These are phyloP conservation scores for Dittrichia graveolens DNA, from an alignment of 129 eudicot species.

Conservation along the genomic window DNA sequence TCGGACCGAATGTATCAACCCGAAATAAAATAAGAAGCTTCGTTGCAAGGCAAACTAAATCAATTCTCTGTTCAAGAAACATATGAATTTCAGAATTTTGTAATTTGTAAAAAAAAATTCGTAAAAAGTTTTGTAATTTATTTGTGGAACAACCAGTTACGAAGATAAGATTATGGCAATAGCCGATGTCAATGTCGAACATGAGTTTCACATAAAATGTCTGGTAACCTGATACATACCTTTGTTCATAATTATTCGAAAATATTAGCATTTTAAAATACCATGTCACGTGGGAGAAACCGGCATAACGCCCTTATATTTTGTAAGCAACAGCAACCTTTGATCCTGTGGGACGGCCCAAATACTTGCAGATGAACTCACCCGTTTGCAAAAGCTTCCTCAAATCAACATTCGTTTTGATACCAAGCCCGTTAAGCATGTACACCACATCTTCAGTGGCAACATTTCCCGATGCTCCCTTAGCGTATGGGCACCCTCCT, in stretches of 20 bases:
- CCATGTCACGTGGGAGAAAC: background rate
- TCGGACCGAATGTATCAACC: too few relatives aligned
- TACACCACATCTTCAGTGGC: constrained; percentile 97
- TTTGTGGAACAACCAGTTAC: too few relatives aligned
- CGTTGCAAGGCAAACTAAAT: too few relatives aligned
- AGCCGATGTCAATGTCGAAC: background rate
- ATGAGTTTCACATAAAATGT: constrained; percentile 1
- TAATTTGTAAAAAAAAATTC: too few relatives aligned
- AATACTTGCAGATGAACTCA: constrained; percentile 67
- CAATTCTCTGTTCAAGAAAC: too few relatives aligned
- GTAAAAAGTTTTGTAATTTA: too few relatives aligned
- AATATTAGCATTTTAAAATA: background rate
- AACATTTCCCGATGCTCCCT: constrained; percentile 96
- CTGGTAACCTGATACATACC: background rate
- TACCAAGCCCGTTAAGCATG: constrained; percentile 92
- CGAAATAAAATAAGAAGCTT: too few relatives aligned
- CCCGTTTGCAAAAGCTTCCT: constrained; percentile 76
- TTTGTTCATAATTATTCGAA: constrained; percentile 7
- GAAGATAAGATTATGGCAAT: too few relatives aligned
- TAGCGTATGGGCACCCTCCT: constrained; percentile 98
- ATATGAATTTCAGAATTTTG: too few relatives aligned
- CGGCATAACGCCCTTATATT: constrained; percentile 32
- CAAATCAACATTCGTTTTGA: constrained; percentile 73
- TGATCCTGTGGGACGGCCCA: constrained; percentile 77
- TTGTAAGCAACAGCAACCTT: constrained; percentile 83